These are phyloP conservation scores for Fusarium udum DNA, from an alignment of 2,329 filamentous ascomycete genomes.

Conservation along the genomic window DNA sequence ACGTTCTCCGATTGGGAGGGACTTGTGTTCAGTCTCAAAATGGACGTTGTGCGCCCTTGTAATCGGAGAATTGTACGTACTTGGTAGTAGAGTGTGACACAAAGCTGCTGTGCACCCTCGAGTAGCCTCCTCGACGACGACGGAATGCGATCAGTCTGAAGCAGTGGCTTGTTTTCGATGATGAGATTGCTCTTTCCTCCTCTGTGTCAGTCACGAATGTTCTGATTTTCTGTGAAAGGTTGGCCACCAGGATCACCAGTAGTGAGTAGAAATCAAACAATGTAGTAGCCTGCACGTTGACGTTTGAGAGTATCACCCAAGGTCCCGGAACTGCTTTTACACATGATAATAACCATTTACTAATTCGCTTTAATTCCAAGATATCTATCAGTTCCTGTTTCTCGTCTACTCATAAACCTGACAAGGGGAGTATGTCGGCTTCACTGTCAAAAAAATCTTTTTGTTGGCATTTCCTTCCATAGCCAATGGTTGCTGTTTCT, in stretches of 20 bases:
- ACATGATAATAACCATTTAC: accelerated
- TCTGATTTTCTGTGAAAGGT: not conserved
- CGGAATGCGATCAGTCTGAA: not conserved
- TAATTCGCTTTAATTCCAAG: not conserved
- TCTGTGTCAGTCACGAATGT: not conserved
- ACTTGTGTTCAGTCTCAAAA: constrained; percentile 9
- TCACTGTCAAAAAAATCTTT: not conserved
- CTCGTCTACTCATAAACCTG: not conserved
- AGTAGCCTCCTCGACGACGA: constrained; percentile 5
- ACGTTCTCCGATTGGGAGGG: constrained; percentile 14
- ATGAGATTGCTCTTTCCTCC: not conserved
- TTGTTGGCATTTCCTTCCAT: too few relatives aligned
- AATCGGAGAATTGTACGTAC: constrained; percentile 33
- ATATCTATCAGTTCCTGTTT: too few relatives aligned
- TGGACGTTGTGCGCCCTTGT: not conserved
- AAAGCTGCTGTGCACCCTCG: constrained; percentile 1
- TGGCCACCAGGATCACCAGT: not conserved
- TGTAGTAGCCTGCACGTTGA: not conserved
- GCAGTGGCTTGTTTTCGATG: constrained; percentile 8
- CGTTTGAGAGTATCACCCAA: constrained; percentile 14
- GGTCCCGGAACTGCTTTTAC: not conserved
- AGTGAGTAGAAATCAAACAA: not conserved
- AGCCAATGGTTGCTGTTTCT: too few relatives aligned
- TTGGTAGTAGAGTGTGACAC: constrained; percentile 27
- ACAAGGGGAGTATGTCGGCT: not conserved